phyloP scores from a whole-genome alignment of 1,284 basidiomycete species.

The Marasmius sp. region DNA sequence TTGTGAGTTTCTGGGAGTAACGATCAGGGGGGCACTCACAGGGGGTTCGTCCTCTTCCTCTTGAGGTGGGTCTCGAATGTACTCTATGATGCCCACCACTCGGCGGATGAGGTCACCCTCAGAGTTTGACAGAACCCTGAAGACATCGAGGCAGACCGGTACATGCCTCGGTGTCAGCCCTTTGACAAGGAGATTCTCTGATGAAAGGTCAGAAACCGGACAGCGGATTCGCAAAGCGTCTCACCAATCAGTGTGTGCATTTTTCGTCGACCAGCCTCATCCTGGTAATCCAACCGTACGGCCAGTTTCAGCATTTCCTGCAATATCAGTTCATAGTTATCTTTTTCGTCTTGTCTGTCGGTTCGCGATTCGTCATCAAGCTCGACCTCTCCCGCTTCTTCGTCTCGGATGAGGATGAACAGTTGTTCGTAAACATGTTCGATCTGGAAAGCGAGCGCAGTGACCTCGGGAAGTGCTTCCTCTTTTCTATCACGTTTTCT shows the following conservation, averaged over 20 bases:
- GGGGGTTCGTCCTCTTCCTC: constrained; percentile 49
- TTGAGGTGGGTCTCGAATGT: constrained; percentile 65
- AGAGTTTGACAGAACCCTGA: constrained; percentile 73
- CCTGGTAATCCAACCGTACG: constrained; percentile 85
- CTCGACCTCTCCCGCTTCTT: constrained; percentile 33
- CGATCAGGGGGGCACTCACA: constrained; percentile 2
- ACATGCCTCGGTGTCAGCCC: constrained; percentile 76
- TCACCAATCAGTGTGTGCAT: constrained; percentile 86
- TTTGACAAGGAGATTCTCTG: constrained; percentile 78
- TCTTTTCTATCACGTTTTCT: constrained; percentile 57
- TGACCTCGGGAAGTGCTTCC: constrained; percentile 80
- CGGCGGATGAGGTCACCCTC: constrained; percentile 91
- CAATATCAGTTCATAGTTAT: constrained; percentile 55
- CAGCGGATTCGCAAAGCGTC: constrained; percentile 21
- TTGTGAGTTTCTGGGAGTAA: no score
- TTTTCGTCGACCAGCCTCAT: constrained; percentile 90
- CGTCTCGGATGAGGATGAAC: constrained; percentile 39
- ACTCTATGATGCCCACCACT: constrained; percentile 88
- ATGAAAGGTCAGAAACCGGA: constrained; percentile 1
- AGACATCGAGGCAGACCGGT: constrained; percentile 80
- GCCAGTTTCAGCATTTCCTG: constrained; percentile 83
- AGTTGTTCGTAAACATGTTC: constrained; percentile 74
- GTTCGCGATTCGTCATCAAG: constrained; percentile 42
- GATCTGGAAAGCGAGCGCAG: constrained; percentile 79
- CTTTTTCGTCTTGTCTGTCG: constrained; percentile 33